Percentiles rank a stretch among this genome's conserved stretches.
phyloP scores from a whole-genome alignment of 2,329 filamentous ascomycete species.

The Phyllosticta citriasiana region DNA sequence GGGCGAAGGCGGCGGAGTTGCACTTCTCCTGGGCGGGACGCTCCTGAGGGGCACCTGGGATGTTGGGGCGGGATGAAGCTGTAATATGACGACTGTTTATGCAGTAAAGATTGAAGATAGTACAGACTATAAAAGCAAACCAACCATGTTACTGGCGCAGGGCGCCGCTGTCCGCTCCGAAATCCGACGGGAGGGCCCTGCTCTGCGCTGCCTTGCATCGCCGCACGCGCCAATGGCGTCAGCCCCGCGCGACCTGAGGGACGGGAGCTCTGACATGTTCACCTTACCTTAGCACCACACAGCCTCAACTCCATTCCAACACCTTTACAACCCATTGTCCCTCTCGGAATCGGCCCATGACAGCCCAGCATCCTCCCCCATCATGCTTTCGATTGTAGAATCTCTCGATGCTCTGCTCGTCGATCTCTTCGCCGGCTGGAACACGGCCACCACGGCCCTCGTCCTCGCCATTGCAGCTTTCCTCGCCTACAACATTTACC shows the following conservation, averaged over 20 bases:
- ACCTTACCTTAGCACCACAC: background rate
- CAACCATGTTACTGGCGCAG: background rate
- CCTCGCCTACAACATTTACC: conserved; percentile 60
- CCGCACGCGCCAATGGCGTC: conserved; percentile 1
- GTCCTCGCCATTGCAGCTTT: conserved; percentile 56
- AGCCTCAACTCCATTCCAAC: background rate
- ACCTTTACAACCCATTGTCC: background rate
- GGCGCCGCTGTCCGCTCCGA: background rate
- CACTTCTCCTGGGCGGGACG: background rate
- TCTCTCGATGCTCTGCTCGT: conserved; percentile 63
- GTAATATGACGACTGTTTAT: background rate
- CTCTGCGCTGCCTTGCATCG: no score
- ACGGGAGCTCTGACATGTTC: background rate
- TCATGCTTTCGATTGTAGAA: conserved; percentile 43
- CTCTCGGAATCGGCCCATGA: conserved; percentile 15
- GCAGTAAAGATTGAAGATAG: background rate
- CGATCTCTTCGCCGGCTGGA: conserved; percentile 68
- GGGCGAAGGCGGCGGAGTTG: conserved; percentile 7
- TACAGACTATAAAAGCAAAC: background rate
- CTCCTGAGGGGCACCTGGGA: background rate
- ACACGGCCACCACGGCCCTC: conserved; percentile 65
- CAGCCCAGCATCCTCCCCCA: conserved; percentile 8
- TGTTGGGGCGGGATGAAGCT: background rate
- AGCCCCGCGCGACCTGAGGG: background rate
- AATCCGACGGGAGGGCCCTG: background rate